Conservation (phyloP, 2,329 filamentous ascomycete species). For the Cladosporium sp. region DNA sequence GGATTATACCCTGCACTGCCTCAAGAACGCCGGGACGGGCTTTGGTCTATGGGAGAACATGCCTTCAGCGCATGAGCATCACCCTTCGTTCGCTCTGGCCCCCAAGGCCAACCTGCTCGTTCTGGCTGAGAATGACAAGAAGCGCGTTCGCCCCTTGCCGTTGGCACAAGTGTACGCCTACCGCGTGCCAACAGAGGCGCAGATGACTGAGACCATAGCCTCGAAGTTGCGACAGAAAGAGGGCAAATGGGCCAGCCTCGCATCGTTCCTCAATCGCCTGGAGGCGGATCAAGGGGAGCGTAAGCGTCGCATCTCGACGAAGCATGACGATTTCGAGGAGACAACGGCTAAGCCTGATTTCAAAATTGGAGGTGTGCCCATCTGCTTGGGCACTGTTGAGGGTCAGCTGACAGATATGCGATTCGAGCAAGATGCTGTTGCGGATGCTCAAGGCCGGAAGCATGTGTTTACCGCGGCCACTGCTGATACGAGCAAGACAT, state of each 20-base stretch:
- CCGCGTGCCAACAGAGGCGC: constrained; percentile 22
- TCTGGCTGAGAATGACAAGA: constrained; percentile 30
- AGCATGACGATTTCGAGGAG: constrained; percentile 12
- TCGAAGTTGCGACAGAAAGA: constrained; percentile 9
- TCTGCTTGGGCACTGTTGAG: constrained; percentile 26
- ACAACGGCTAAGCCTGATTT: neutral
- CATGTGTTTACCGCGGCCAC: constrained; percentile 22
- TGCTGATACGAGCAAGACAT: constrained; percentile 21
- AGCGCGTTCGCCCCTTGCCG: constrained; percentile 23
- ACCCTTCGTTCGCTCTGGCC: constrained; percentile 26
- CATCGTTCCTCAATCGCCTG: constrained; percentile 16
- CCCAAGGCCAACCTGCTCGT: constrained; percentile 21
- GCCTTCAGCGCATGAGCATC: constrained; percentile 30
- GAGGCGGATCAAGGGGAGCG: constrained; percentile 9
- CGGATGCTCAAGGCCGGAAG: constrained; percentile 4
- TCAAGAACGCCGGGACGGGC: constrained; percentile 19
- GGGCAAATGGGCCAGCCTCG: constrained; percentile 9
- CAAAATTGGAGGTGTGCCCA: constrained; percentile 25
- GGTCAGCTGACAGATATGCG: constrained; percentile 24
- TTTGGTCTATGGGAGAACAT: constrained; percentile 29
- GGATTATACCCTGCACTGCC: constrained; percentile 22
- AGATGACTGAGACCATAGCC: constrained; percentile 17
- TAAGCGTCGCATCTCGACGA: constrained; percentile 8
- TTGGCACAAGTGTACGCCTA: constrained; percentile 29
- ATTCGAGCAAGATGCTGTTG: constrained; percentile 16